phyloP scores from a whole-genome alignment of 2,329 filamentous ascomycete genomes.

The Beauveria sp. region DNA sequence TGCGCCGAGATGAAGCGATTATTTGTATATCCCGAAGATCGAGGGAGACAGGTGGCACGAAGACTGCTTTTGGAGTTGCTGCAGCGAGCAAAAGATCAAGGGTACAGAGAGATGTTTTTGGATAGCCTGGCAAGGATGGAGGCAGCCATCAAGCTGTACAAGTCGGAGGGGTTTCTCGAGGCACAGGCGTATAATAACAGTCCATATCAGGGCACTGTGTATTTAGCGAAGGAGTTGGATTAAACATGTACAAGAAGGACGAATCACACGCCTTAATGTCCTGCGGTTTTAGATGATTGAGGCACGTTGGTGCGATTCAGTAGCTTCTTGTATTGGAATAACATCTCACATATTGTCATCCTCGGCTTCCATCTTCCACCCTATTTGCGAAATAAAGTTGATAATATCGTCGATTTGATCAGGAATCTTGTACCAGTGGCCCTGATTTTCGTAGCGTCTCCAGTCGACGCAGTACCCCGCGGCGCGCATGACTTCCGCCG shows the following conservation, averaged over 20 bases:
- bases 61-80: constrained; percentile 16
- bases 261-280: no score
- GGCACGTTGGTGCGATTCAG: no score
- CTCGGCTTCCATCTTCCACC: not conserved
- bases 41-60: constrained; percentile 19
- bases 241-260: not conserved
- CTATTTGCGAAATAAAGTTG: constrained; percentile 18
- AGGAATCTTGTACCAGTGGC: constrained; percentile 42
- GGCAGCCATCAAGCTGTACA: constrained; percentile 19
- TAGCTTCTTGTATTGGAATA: no score
- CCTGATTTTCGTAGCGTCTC: constrained; percentile 31
- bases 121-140: constrained; percentile 20
- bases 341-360: no score
- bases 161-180: constrained; percentile 18
- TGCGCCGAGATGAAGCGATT: constrained; percentile 22
- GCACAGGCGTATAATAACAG: constrained; percentile 18
- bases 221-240: constrained; percentile 14
- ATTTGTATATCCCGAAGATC: constrained; percentile 21
- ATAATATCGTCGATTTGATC: constrained; percentile 38
- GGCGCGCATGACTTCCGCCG: constrained; percentile 18
- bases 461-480: constrained; percentile 29
- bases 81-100: constrained; percentile 10
- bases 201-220: constrained; percentile 16
- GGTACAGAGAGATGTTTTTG: constrained; percentile 19
- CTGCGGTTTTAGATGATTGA: no score